These are phyloP conservation scores for Annona cherimola DNA, from an alignment of 164 flowering plant genomes.

Conservation along the genomic window DNA sequence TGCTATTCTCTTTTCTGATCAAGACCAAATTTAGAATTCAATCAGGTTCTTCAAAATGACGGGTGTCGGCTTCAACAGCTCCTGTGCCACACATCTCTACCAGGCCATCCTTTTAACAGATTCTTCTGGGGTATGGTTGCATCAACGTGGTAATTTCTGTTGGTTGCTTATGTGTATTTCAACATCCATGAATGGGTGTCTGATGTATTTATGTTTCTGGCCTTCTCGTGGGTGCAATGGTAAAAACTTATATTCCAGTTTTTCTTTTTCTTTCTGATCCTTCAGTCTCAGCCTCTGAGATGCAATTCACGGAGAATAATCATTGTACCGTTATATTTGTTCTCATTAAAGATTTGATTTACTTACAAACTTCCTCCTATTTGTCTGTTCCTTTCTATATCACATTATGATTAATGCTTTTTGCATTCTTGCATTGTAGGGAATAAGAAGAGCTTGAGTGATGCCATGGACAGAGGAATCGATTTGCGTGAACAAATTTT, in stretches of 20 bases:
- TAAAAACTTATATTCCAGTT: neutral
- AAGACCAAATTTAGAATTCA: slow-evolving; percentile 53
- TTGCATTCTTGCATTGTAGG: slow-evolving; percentile 37
- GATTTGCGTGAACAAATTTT: slow-evolving; percentile 69
- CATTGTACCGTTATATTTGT: neutral
- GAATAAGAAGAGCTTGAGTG: slow-evolving; percentile 82
- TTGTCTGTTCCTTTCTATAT: neutral
- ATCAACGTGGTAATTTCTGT: neutral
- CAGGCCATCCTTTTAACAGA: slow-evolving; percentile 73
- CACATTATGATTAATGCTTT: slow-evolving; percentile 2
- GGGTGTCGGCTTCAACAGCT: slow-evolving; percentile 96
- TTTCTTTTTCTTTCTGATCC: neutral
- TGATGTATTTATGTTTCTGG: neutral
- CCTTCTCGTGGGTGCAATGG: neutral
- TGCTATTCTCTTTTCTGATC: slow-evolving; percentile 9
- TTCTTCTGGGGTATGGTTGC: slow-evolving; percentile 81
- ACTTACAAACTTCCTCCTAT: neutral
- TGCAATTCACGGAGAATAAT: neutral
- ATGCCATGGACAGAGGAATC: slow-evolving; percentile 86
- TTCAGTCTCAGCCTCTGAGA: neutral
- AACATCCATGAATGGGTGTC: neutral
- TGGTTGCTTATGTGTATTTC: neutral
- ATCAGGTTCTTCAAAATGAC: slow-evolving; percentile 92
- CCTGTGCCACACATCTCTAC: slow-evolving; percentile 81
- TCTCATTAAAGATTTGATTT: neutral